Base-by-base conservation (phyloP, 2,329 filamentous ascomycete species). In the Penicillium frequentans region DNA sequence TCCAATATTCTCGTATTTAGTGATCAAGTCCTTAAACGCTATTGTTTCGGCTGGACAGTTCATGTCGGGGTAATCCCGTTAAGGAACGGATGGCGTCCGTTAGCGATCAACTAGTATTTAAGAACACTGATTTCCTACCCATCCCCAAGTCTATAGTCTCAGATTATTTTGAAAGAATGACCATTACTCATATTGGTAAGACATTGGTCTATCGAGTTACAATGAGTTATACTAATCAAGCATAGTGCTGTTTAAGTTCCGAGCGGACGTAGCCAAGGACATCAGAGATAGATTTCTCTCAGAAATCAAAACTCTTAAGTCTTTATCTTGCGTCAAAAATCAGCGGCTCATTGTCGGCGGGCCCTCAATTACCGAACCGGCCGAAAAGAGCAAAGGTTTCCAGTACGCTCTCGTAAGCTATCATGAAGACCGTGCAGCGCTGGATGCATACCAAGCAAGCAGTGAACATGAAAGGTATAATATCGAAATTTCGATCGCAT, bases 361-460 rank as follows among this genome's bases (percentile, higher is more conserved):
- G 0, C 81, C 81, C 0, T 82, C 81, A 0, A 73, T 84, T 5
- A 84, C 82, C 0, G 73, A 79, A 23, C 82, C 82, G 0, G 77
- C 80, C 9, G 79, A 80, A 33, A 72, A 77, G 19, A 84, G 81
- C 66, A 82, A 84, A 58, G 82, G 82, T 0, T 84, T 77, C 48
- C 74, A 85, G 11, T 79, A 78, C 55, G 78, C 80, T 0, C 68
- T 84, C 0, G 52, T 85, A 37, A 84, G 82, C 71, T 83, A 79
- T 21, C 83, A 84, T 48, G 64, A 76, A 5, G 69, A 81, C 23
- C 67, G 64, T 6, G 70, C 70, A 8, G 82, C 81, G 0, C 61
- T 85, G 55, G 77, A 73, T 1, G 77, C 76, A 46, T 85, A 85
- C 52, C 82, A 84, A 54, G 78, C 79, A 1, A 83, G 81, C 50